Evolutionary conservation across 2,329 filamentous ascomycete species (phyloP), one percentile per base, ranked within the genome.

Genomic region (Colletotrichum tamarilloi): DNA sequence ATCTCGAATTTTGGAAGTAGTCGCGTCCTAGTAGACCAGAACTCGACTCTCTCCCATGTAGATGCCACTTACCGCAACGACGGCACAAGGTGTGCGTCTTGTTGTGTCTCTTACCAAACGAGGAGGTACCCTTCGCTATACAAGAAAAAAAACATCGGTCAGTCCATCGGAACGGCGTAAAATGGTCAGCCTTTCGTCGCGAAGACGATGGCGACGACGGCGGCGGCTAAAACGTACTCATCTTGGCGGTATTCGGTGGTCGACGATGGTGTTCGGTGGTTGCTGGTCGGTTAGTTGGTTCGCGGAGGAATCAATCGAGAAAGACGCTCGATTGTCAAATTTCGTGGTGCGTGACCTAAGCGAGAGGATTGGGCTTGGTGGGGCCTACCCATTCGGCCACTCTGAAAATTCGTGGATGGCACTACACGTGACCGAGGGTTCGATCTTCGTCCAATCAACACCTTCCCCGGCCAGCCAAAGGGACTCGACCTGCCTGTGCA

Each of bases 41-140:
- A 55, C 30, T 55, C 28, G 46, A 38, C 26, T 6, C 12, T 26
- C 55, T 57, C 38, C 14, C 35, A 0, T 14, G n/a, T 19, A 1
- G 75, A 52, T 62, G 76, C 77, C 82, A 95, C 94, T 91, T 88
- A 97, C 95, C 95, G 92, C 95, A 98, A 89, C 95, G 95, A 92
- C 95, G 93, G 94, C 95, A 98, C 87, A 98, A 90, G 86, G 93
- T 95, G 92, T 98, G 95, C 90, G 95, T 95, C 93, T 97, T 97
- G 92, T 96, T 97, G 91, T 97, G 95, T 92, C 95, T 85, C 84
- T 88, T 88, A 84, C 86, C 86, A 81, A 88, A 88, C 82, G 86
- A 88, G 81, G 86, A 87, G 80, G 87, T 89, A 86, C 87, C 87
- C 87, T 89, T 89, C 80, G 87, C 87, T 89, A 78, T 80, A 82